phyloP scores from a whole-genome alignment of 176 grass and related monocot species.

The Rhynchospora breviuscula region DNA sequence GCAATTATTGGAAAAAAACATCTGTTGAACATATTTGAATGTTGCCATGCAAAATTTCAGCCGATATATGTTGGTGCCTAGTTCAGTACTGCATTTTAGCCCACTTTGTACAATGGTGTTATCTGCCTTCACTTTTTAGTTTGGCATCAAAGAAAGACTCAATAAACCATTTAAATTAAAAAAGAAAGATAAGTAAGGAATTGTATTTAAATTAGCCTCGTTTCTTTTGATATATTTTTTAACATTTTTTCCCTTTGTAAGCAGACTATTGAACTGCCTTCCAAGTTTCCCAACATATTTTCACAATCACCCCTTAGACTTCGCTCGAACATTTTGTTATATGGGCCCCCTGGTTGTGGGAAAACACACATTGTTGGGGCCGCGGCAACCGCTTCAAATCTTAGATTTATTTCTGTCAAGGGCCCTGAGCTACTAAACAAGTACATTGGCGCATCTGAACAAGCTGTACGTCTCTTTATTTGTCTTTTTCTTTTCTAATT shows the following conservation, averaged over 20 bases:
- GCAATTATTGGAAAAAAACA: background rate
- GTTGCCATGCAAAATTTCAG: background rate
- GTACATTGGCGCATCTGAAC: slow-evolving; percentile 95
- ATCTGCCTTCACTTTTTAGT: background rate
- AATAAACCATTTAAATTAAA: too few species aligned
- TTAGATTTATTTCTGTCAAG: slow-evolving; percentile 89
- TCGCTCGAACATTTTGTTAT: slow-evolving; percentile 87
- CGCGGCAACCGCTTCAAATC: slow-evolving; percentile 84
- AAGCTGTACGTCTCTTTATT: slow-evolving; percentile 58
- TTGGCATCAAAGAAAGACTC: too few species aligned
- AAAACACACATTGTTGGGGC: slow-evolving; percentile 93
- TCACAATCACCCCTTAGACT: slow-evolving; percentile 68
- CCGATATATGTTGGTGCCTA: background rate
- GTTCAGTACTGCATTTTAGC: background rate
- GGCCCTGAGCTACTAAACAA: slow-evolving; percentile 93
- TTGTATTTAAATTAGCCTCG: background rate
- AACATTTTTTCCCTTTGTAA: slow-evolving; percentile 22
- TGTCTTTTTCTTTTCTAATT: slow-evolving; percentile 19
- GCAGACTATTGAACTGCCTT: slow-evolving; percentile 89
- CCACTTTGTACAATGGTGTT: background rate
- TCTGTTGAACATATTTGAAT: slow-evolving; percentile 11
- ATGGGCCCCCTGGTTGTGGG: slow-evolving; percentile 92
- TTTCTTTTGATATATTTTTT: slow-evolving; percentile 19
- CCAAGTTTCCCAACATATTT: slow-evolving; percentile 85
- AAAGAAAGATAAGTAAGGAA: too few species aligned